A percentile compares a stretch with the other conserved stretches of the same genome.
These are phyloP conservation scores for Leptographium wingfieldii DNA, from an alignment of 2,329 filamentous ascomycete genomes.

Conservation along the genomic window DNA sequence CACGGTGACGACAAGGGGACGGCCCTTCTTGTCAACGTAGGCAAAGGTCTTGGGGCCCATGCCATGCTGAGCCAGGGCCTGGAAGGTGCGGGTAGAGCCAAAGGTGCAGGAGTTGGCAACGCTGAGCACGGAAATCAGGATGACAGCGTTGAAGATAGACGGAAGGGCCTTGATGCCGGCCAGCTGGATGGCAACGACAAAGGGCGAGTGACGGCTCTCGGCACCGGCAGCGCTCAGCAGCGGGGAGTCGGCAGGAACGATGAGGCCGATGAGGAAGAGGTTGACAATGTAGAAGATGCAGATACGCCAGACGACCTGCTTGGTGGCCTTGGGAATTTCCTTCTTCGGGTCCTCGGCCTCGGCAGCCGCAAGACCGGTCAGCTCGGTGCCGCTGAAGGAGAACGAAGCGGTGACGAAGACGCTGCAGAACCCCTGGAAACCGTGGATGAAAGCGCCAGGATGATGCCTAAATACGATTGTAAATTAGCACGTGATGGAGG, in stretches of 20 bases:
- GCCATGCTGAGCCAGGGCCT: conserved; percentile 30
- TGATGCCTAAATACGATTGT: conserved; percentile 12
- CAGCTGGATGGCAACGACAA: conserved; percentile 36
- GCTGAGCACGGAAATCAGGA: conserved; percentile 35
- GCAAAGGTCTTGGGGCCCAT: conserved; percentile 42
- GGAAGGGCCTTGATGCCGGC: conserved; percentile 36
- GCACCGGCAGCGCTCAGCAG: conserved; percentile 25
- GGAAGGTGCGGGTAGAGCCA: conserved; percentile 37
- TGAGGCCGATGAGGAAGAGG: conserved; percentile 38
- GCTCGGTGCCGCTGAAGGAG: conserved; percentile 37
- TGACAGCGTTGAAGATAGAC: conserved; percentile 41
- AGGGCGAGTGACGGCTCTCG: conserved; percentile 34
- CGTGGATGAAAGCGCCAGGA: conserved; percentile 39
- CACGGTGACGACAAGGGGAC: conserved; percentile 41
- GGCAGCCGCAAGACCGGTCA: conserved; percentile 38
- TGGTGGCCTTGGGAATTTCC: conserved; percentile 35
- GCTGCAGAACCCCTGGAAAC: conserved; percentile 35
- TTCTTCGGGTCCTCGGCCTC: conserved; percentile 35
- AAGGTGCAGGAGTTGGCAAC: conserved; percentile 40
- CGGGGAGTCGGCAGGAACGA: conserved; percentile 30
- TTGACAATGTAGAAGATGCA: conserved; percentile 38
- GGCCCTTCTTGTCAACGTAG: conserved; percentile 49
- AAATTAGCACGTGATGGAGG: background rate
- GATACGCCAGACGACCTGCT: conserved; percentile 43
- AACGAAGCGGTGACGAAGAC: conserved; percentile 41